Base-by-base conservation (phyloP, 257 asterid genomes). In the Perilla frutescens region DNA sequence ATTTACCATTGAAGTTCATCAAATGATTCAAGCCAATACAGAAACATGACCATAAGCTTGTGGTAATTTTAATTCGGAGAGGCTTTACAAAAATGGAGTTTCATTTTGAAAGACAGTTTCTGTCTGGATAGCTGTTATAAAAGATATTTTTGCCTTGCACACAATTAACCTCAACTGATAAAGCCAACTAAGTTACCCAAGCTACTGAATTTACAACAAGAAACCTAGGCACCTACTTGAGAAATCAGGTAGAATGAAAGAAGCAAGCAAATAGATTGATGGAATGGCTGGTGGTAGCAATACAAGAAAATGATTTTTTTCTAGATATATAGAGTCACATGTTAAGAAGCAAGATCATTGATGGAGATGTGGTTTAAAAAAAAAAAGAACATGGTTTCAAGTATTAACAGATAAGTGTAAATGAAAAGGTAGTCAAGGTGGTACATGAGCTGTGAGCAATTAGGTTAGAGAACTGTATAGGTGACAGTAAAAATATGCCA, bases 1-100 rank as follows among this genome's bases (percentile, higher is more conserved):
- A 79, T 75, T 75, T 3, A 70, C 47, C 53, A 66, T 58, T 58
- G 32, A 72, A 51, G 72, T 54, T 80, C 55, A 73, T 70, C 39
- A 9, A 71, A 71, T 43, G 29, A 63, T 29, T 74, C 56, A 58
- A 75, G 68, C 37, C 73, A 73, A 67, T 5, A 7, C 15, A 36
- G 31, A 36, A 73, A 53, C 66, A 55, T 41, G 37, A 53, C 26
- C 62, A 55, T 41, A 20, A 65, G 71, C 71, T 73, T 50, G 20
- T n/a, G 45, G 49, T 54, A 57, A 14, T 66, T 20, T 48, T 44
- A 37, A 55, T 6, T 9, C 31, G 34, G 63, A 31, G 4, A 47
- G 63, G 65, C 56, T 71, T 63, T 13, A 61, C 5, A n/a, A 44
- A 36, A 13, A 11, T 67, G 59, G 44, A 37, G 20, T 68, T 47